Percentiles rank a stretch among this genome's conserved stretches.
These are phyloP conservation scores for Entonaema liquescens DNA, from an alignment of 495 filamentous ascomycete genomes.

Conservation along the genomic window DNA sequence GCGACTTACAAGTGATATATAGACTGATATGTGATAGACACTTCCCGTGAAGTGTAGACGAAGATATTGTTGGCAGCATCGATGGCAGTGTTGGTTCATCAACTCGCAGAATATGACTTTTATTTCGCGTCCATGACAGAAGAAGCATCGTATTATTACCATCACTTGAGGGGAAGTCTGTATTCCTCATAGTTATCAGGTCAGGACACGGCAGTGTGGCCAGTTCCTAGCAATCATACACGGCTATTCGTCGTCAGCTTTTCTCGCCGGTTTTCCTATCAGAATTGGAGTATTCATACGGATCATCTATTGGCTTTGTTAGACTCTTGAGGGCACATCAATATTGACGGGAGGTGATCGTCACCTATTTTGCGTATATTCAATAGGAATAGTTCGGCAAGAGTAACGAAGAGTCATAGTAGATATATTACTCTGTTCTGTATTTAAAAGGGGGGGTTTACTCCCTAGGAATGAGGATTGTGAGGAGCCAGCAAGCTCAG, in stretches of 20 bases:
- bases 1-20: neutral
- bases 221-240: neutral
- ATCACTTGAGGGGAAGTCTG: neutral
- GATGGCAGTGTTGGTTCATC: neutral
- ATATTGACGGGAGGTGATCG: neutral
- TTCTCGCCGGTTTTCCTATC: neutral
- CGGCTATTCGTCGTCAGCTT: neutral
- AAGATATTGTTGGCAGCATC: neutral
- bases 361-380: neutral
- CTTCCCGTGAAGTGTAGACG: neutral
- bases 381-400: neutral
- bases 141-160: neutral
- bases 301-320: neutral
- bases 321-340: neutral
- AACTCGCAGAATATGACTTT: neutral
- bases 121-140: neutral
- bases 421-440: neutral
- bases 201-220: neutral
- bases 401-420: neutral
- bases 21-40: constrained; percentile 10
- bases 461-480: neutral
- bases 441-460: neutral
- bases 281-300: neutral
- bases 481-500: neutral
- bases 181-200: neutral